Base-by-base conservation (phyloP, 768 basidiomycete genomes). In the Lactarius tabidus region DNA sequence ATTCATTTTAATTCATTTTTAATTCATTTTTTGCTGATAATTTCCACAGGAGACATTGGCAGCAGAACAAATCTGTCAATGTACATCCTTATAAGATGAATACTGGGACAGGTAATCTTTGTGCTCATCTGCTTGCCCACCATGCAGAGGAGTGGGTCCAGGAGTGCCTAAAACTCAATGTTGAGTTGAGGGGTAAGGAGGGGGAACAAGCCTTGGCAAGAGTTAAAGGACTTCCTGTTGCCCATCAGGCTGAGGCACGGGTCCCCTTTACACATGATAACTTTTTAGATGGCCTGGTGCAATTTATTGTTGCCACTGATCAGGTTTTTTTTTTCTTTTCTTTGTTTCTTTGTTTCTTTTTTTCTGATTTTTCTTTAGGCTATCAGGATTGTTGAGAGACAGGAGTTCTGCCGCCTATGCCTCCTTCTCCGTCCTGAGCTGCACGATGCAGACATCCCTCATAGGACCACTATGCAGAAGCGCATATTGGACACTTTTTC, bases 231-330 rank as follows among this genome's bases (percentile, higher is more conserved):
- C 5, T 26, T 52, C 28, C 3, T 3, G 20, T 28, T 28, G 23
- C 8, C 3, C 23, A 14, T 35, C 18, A 51, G 6, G 14, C n/a
- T 35, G 9, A 14, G 10, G n/a, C 20, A 10, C 43, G 23, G 18
- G 10, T 31, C 18, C 26, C 28, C 1, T 61, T 39, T 31, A 53
- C 60, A 12, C 60, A 26, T 10, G 35, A 38, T 12, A 7, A 15
- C 15, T 53, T 61, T 53, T 3, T 61, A 6, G 15, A 29, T 54
- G 36, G 26, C 41, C 51, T 60, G 28, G 52, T 26, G 15, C n/a
- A 52, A 17, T 52, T 60, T 7, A 51, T 60, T 52, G 59, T 60
- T 26, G 35, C n/a, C 15, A 53, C n/a, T 17, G 59, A n/a, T 51
- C 48, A 36, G 35, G 48, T 60, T 2, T 12, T 10, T 31, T 6